Percentiles rank a stretch among this genome's conserved stretches.
Evolutionary conservation across 225 moss, liverwort and hornwort genomes (phyloP).

Genomic region (Marchantia paleacea): DNA sequence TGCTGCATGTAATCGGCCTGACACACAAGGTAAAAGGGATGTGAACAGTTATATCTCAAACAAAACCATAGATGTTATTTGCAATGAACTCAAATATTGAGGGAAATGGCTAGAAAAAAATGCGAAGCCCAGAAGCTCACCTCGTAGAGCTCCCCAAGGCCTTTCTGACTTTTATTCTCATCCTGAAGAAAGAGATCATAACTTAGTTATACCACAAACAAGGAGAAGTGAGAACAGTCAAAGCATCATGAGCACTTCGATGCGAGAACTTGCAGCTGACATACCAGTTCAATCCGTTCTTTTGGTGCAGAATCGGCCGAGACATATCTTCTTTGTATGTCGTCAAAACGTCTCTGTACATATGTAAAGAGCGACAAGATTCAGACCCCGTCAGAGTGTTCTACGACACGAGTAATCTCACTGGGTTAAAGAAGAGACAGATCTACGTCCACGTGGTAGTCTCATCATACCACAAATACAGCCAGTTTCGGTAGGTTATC

Average conservation of each 20-base stretch:
- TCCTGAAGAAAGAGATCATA: conserved; percentile 45
- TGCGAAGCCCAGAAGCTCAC: conserved; percentile 31
- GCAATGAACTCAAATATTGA: neutral
- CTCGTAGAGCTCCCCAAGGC: conserved; percentile 95
- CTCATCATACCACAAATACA: too few relatives aligned
- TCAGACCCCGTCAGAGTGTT: too few relatives aligned
- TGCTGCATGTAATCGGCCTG: conserved; percentile 91
- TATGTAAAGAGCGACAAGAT: too few relatives aligned
- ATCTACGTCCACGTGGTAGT: too few relatives aligned
- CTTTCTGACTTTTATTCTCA: conserved; percentile 90
- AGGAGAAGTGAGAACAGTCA: too few relatives aligned
- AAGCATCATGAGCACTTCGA: too few relatives aligned
- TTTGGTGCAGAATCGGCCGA: conserved; percentile 42
- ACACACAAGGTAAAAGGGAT: conserved; percentile 7
- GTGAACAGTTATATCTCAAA: neutral
- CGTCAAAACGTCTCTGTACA: conserved; percentile 68
- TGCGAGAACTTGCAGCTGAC: neutral
- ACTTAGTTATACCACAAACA: too few relatives aligned
- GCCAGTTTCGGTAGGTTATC: too few relatives aligned
- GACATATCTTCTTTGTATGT: conserved; percentile 59
- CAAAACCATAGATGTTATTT: neutral
- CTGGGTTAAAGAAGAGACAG: too few relatives aligned
- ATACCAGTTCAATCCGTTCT: conserved; percentile 80
- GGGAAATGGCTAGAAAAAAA: neutral
- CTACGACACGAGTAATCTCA: too few relatives aligned